These are phyloP conservation scores for Santalum album DNA, from an alignment of 164 flowering plant species.

Conservation along the genomic window DNA sequence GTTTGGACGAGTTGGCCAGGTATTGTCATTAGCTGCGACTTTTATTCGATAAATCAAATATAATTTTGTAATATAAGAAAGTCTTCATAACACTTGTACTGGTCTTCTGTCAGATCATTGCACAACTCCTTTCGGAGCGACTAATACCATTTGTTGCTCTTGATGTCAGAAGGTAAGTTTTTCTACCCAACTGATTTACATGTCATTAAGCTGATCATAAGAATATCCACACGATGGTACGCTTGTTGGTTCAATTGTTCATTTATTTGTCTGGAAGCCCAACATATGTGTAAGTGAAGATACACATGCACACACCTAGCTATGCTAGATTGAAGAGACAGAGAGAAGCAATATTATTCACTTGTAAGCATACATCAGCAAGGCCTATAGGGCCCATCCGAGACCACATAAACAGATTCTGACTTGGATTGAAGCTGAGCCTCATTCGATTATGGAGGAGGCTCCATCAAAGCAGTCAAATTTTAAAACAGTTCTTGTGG, in stretches of 20 bases:
- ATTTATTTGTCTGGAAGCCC: neutral
- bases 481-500: too few relatives aligned
- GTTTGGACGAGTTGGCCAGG: constrained; percentile 99
- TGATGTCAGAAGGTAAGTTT: constrained; percentile 85
- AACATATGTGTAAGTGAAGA: too few relatives aligned
- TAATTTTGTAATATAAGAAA: neutral
- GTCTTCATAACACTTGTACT: neutral
- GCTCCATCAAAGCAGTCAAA: too few relatives aligned
- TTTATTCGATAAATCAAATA: neutral
- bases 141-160: constrained; percentile 99
- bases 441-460: too few relatives aligned
- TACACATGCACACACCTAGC: too few relatives aligned
- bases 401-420: too few relatives aligned
- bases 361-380: too few relatives aligned
- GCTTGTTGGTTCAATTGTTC: too few relatives aligned
- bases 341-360: too few relatives aligned
- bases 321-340: too few relatives aligned
- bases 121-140: constrained; percentile 98
- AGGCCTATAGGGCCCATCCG: too few relatives aligned
- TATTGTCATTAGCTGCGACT: constrained; percentile 10
- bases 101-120: constrained; percentile 62
- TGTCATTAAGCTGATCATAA: neutral
- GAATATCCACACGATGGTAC: neutral
- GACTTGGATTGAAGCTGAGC: too few relatives aligned
- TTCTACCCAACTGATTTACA: neutral